Conservation (phyloP, 1,139 yeast genomes). For the Yamadazyma pseudoaaseri region DNA sequence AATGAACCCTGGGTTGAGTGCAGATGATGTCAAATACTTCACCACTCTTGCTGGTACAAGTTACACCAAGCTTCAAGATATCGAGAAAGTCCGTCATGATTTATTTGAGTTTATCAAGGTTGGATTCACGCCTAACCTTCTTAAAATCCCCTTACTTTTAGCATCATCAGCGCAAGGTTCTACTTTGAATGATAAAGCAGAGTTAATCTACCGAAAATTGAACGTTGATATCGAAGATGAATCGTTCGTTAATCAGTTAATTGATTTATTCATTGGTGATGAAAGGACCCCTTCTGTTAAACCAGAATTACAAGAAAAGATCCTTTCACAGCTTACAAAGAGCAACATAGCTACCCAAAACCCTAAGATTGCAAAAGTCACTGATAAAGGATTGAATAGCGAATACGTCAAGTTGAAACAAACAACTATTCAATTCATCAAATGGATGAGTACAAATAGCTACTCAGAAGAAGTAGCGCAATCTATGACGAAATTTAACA, state of each 20-base stretch:
- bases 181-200: constrained; percentile 50
- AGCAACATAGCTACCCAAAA: constrained; percentile 51
- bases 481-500: constrained; percentile 25
- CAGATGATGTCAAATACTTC: constrained; percentile 55
- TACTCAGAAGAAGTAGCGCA: constrained; percentile 17
- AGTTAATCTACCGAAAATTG: constrained; percentile 50
- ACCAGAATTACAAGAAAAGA: constrained; percentile 54
- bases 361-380: constrained; percentile 36
- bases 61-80: constrained; percentile 46
- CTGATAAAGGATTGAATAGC: constrained; percentile 59
- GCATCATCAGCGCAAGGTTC: constrained; percentile 65
- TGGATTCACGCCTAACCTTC: constrained; percentile 32
- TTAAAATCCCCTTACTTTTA: constrained; percentile 50
- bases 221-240: constrained; percentile 52
- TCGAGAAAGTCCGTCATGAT: constrained; percentile 43
- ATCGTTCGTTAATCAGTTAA: constrained; percentile 41
- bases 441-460: constrained; percentile 44
- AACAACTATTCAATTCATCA: constrained; percentile 59
- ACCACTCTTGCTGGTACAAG: constrained; percentile 67
- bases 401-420: constrained; percentile 45
- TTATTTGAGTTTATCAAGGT: constrained; percentile 38
- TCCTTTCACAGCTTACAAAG: constrained; percentile 50
- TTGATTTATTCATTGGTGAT: constrained; percentile 49
- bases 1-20: constrained; percentile 62
- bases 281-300: constrained; percentile 51